Percentiles rank a stretch among this genome's conserved stretches.
Conservation (phyloP, 345 rosid genomes). For the Laguncularia racemosa region DNA sequence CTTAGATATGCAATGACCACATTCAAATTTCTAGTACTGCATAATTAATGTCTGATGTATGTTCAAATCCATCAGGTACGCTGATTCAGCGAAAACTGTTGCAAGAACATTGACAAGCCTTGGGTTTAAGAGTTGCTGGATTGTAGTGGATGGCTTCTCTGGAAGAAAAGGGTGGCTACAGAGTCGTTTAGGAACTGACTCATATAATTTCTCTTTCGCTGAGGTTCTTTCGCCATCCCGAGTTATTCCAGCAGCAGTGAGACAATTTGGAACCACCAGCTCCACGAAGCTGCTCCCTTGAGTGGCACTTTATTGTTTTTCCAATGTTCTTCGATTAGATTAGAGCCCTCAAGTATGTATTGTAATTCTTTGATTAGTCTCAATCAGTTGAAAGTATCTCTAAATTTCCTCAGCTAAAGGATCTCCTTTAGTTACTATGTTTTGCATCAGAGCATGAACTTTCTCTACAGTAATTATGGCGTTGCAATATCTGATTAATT, state of each 20-base stretch:
- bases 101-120: conserved; percentile 63
- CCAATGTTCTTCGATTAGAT: background rate
- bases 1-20: too few relatives aligned
- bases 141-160: conserved; percentile 71
- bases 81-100: conserved; percentile 70
- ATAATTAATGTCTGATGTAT: too few relatives aligned
- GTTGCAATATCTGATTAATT: too few relatives aligned
- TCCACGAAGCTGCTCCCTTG: conserved; percentile 68
- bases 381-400: background rate
- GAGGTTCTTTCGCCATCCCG: conserved; percentile 69
- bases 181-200: conserved; percentile 77
- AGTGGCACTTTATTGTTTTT: background rate
- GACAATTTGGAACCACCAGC: conserved; percentile 53
- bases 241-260: conserved; percentile 47
- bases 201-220: conserved; percentile 57
- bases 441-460: too few relatives aligned
- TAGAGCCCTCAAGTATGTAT: background rate
- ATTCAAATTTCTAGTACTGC: too few relatives aligned
- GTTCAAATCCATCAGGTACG: conserved; percentile 37
- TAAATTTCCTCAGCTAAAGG: too few relatives aligned
- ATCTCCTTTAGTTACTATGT: too few relatives aligned
- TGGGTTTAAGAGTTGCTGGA: conserved; percentile 76
- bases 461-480: too few relatives aligned
- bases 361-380: conserved; percentile 13
- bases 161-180: conserved; percentile 89